Conservation (phyloP, 805 yeast genomes). For the Millerozyma miso region DNA sequence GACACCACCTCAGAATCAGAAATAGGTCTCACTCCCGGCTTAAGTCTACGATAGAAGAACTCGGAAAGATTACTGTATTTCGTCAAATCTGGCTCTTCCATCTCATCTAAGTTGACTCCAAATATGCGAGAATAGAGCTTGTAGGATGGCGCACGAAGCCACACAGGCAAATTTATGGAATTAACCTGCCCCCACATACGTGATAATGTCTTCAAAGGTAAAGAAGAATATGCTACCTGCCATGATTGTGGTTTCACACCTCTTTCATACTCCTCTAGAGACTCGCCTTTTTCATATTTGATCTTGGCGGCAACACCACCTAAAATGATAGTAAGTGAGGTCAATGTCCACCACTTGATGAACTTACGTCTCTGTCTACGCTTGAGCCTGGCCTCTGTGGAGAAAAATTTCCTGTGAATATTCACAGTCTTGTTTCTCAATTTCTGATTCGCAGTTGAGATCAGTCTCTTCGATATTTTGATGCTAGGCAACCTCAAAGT, state of each 20-base stretch:
- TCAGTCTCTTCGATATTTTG: slow-evolving; percentile 25
- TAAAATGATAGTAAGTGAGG: slow-evolving; percentile 48
- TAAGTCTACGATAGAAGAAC: slow-evolving; percentile 81
- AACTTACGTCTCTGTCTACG: slow-evolving; percentile 38
- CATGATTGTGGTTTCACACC: slow-evolving; percentile 69
- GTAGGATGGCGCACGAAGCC: slow-evolving; percentile 83
- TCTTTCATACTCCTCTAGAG: slow-evolving; percentile 28
- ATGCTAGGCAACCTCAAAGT: slow-evolving; percentile 15
- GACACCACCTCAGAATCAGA: slow-evolving; percentile 64
- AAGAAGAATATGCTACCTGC: slow-evolving; percentile 82
- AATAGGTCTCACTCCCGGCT: slow-evolving; percentile 76
- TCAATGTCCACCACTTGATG: slow-evolving; percentile 51
- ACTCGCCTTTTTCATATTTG: slow-evolving; percentile 31
- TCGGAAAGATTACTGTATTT: slow-evolving; percentile 80
- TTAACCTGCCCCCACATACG: slow-evolving; percentile 94
- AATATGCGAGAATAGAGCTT: slow-evolving; percentile 71
- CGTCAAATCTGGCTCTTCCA: slow-evolving; percentile 74
- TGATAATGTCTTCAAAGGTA: slow-evolving; percentile 87
- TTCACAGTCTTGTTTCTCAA: slow-evolving; percentile 32
- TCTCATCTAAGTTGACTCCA: slow-evolving; percentile 87
- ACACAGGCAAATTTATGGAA: slow-evolving; percentile 74
- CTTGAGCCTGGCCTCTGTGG: slow-evolving; percentile 37
- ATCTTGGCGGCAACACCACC: slow-evolving; percentile 52
- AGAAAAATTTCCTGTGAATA: slow-evolving; percentile 37
- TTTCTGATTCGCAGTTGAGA: slow-evolving; percentile 35